Evolutionary conservation across 2,329 filamentous ascomycete genomes (phyloP).

Genomic region (Ascochyta koolunga): DNA sequence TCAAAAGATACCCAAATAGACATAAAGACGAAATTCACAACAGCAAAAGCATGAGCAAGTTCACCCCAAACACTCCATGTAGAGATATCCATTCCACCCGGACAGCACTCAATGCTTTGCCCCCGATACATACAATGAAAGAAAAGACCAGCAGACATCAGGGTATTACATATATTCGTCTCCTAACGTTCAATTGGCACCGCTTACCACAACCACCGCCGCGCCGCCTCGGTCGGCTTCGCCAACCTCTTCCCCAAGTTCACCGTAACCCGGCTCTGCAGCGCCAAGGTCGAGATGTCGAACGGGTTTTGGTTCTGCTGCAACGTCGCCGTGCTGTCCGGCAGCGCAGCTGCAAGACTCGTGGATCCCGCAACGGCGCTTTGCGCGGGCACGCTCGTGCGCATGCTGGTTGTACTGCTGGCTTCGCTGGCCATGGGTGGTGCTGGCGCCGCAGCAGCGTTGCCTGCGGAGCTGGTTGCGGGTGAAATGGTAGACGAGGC

Average conservation of each 20-base stretch:
- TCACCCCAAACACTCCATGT: background rate
- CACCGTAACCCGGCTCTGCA: conserved; percentile 46
- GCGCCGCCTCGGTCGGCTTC: conserved; percentile 25
- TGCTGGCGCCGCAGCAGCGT: conserved; percentile 4
- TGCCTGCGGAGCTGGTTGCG: background rate
- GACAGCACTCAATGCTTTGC: conserved; percentile 6
- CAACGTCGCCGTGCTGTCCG: conserved; percentile 16
- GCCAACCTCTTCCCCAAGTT: conserved; percentile 36
- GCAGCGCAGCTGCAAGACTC: conserved; percentile 15
- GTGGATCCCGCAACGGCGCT: conserved; percentile 30
- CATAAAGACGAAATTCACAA: background rate
- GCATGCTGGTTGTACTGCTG: conserved; percentile 1
- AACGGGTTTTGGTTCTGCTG: conserved; percentile 35
- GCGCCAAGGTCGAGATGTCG: conserved; percentile 40
- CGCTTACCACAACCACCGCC: conserved; percentile 18
- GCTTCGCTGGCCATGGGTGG: conserved; percentile 1
- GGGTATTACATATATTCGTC: conserved; percentile 8
- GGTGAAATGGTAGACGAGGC: too few species aligned
- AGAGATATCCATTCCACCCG: background rate
- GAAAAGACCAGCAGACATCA: background rate
- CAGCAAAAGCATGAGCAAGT: background rate
- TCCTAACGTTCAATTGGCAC: background rate
- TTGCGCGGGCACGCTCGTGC: conserved; percentile 21
- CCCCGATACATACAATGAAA: background rate
- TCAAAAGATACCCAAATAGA: conserved; percentile 23